Evolutionary conservation across 352 stramenopile genomes (phyloP).

Genomic region (Globisporangium canariense): DNA sequence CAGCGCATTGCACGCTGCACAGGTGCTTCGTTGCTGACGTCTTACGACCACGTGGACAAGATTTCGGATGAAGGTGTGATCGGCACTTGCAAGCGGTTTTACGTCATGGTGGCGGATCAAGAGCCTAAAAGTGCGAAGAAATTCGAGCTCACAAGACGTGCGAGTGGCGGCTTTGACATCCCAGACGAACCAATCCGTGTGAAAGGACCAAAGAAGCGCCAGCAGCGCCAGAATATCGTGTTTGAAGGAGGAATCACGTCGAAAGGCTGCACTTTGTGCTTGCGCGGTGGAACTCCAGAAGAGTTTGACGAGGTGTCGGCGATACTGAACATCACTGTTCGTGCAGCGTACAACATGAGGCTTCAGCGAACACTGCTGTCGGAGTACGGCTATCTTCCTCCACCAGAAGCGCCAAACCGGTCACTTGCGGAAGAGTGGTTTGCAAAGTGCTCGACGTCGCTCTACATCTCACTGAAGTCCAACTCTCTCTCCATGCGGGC

Average conservation of each 20-base stretch:
- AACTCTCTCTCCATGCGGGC: slow-evolving; percentile 85
- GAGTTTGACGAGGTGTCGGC: slow-evolving; percentile 72
- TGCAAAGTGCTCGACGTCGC: slow-evolving; percentile 69
- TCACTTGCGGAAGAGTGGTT: slow-evolving; percentile 83
- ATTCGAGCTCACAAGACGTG: slow-evolving; percentile 39
- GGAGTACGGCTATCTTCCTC: slow-evolving; percentile 59
- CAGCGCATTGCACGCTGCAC: slow-evolving; percentile 78
- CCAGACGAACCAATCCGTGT: slow-evolving; percentile 8
- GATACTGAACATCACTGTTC: slow-evolving; percentile 58
- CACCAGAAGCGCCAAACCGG: slow-evolving; percentile 42
- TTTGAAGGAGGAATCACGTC: slow-evolving; percentile 75
- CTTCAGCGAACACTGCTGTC: slow-evolving; percentile 60
- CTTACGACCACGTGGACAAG: slow-evolving; percentile 88
- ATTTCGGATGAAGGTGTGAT: slow-evolving; percentile 75
- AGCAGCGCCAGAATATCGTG: slow-evolving; percentile 80
- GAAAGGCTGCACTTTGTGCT: slow-evolving; percentile 80
- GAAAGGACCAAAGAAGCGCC: slow-evolving; percentile 42
- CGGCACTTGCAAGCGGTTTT: slow-evolving; percentile 78
- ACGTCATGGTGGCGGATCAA: slow-evolving; percentile 79
- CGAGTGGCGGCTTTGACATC: slow-evolving; percentile 21
- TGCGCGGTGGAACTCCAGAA: slow-evolving; percentile 58
- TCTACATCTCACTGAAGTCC: slow-evolving; percentile 84
- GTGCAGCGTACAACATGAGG: slow-evolving; percentile 77
- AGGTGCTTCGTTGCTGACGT: slow-evolving; percentile 71
- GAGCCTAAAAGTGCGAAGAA: slow-evolving; percentile 66